A percentile compares a stretch with the other conserved stretches of the same genome.
phyloP scores from a whole-genome alignment of 2,329 filamentous ascomycete species.

The Chaetoscypha palmicola region DNA sequence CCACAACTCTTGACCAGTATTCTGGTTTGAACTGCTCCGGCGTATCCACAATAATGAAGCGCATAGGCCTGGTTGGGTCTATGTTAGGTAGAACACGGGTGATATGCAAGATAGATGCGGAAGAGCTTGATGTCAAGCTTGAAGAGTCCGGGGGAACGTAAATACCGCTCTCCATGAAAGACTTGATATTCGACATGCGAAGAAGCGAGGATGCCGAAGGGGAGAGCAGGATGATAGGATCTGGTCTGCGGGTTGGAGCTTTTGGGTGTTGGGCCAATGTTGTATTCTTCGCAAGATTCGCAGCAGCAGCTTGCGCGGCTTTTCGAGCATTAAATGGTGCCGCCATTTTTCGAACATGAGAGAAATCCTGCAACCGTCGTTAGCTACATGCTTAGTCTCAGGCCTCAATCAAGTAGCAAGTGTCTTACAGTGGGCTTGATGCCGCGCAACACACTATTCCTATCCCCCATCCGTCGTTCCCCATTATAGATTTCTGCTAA shows the following conservation, averaged over 20 bases:
- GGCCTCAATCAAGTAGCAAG: neutral
- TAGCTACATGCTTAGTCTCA: constrained; percentile 12
- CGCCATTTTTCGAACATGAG: constrained; percentile 81
- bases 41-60: constrained; percentile 92
- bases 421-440: constrained; percentile 77
- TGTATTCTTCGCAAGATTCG: constrained; percentile 35
- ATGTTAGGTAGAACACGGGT: constrained; percentile 67
- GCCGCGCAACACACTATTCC: constrained; percentile 80
- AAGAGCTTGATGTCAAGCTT: constrained; percentile 52
- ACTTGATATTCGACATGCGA: constrained; percentile 91
- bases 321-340: constrained; percentile 66
- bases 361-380: constrained; percentile 82
- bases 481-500: constrained; percentile 84
- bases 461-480: constrained; percentile 85
- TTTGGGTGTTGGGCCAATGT: constrained; percentile 49
- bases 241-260: constrained; percentile 43
- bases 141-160: constrained; percentile 69
- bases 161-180: constrained; percentile 79
- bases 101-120: constrained; percentile 78
- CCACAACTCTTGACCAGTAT: constrained; percentile 93
- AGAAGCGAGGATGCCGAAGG: constrained; percentile 92
- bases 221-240: constrained; percentile 95
- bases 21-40: constrained; percentile 95
- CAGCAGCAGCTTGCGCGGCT: constrained; percentile 33
- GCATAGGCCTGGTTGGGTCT: constrained; percentile 64